Percentiles rank a stretch among this genome's conserved stretches.
Evolutionary conservation across 345 rosid species (phyloP).

Genomic region (Xanthoceras sorbifolium): DNA sequence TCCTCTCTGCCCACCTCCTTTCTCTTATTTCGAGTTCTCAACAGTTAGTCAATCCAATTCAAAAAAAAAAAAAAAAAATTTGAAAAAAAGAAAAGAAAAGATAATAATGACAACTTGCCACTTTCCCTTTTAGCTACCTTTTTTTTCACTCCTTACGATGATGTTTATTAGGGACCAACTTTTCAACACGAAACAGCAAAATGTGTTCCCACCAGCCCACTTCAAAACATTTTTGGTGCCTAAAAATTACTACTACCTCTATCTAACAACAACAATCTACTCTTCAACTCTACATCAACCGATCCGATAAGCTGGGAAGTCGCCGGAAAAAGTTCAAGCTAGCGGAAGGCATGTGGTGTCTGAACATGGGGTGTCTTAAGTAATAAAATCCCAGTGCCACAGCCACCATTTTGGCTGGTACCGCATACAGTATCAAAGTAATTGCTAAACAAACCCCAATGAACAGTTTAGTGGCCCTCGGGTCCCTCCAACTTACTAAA

Average conservation of each 20-base stretch:
- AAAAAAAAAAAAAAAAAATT: background rate
- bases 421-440: conserved; percentile 62
- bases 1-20: conserved; percentile 24
- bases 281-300: conserved; percentile 64
- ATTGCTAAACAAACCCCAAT: conserved; percentile 77
- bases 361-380: conserved; percentile 93
- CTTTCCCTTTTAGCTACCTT: conserved; percentile 14
- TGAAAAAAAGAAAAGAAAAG: background rate
- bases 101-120: conserved; percentile 18
- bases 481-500: conserved; percentile 97
- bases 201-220: conserved; percentile 9
- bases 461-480: conserved; percentile 88
- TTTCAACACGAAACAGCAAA: conserved; percentile 26
- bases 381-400: conserved; percentile 95
- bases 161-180: conserved; percentile 23
- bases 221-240: background rate
- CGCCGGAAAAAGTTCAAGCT: conserved; percentile 91
- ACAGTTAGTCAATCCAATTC: conserved; percentile 26
- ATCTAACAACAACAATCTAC: background rate
- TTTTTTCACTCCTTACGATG: conserved; percentile 12
- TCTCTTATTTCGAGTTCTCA: conserved; percentile 41
- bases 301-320: conserved; percentile 87
- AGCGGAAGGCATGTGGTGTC: conserved; percentile 89
- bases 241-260: conserved; percentile 21
- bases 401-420: conserved; percentile 95